A percentile compares a stretch with the other conserved stretches of the same genome.
These are phyloP conservation scores for Hanseniaspora gamundiae DNA, from an alignment of 1,139 yeast species.

Conservation along the genomic window DNA sequence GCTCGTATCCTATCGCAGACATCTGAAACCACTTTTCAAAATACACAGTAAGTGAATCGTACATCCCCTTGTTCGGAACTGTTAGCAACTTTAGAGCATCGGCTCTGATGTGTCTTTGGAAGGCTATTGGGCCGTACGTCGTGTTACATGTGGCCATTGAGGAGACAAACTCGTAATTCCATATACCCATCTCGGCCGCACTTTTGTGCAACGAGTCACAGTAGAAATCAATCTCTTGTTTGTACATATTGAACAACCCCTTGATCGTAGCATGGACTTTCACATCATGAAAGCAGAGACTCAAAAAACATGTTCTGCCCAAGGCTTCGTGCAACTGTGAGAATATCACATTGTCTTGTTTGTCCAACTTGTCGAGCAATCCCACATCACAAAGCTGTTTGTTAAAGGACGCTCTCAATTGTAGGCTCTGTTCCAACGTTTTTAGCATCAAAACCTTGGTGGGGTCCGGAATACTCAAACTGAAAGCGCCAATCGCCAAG, in stretches of 20 bases:
- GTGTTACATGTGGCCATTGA: slow-evolving; percentile 43
- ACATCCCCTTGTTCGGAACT: slow-evolving; percentile 46
- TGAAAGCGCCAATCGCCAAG: slow-evolving; percentile 2
- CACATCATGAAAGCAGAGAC: slow-evolving; percentile 45
- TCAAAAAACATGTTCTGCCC: slow-evolving; percentile 37
- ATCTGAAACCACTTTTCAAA: slow-evolving; percentile 41
- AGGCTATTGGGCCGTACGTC: slow-evolving; percentile 62
- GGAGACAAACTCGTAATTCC: slow-evolving; percentile 36
- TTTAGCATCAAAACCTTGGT: slow-evolving; percentile 16
- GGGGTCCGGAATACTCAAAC: slow-evolving; percentile 8
- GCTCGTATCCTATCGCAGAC: slow-evolving; percentile 17
- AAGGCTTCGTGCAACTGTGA: slow-evolving; percentile 20
- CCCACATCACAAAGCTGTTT: slow-evolving; percentile 10
- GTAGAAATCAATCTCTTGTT: slow-evolving; percentile 27
- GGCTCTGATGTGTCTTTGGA: slow-evolving; percentile 54
- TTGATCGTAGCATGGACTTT: slow-evolving; percentile 44
- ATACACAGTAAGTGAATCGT: slow-evolving; percentile 50
- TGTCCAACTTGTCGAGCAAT: slow-evolving; percentile 16
- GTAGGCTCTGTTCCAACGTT: slow-evolving; percentile 15
- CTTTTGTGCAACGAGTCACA: slow-evolving; percentile 13
- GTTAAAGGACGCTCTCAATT: slow-evolving; percentile 13
- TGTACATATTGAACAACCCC: slow-evolving; percentile 36
- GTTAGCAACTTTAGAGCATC: slow-evolving; percentile 41
- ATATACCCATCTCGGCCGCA: slow-evolving; percentile 15
- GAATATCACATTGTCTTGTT: slow-evolving; percentile 14